phyloP scores from a whole-genome alignment of 2,329 filamentous ascomycete species.

The Aspergillus uvarum region DNA sequence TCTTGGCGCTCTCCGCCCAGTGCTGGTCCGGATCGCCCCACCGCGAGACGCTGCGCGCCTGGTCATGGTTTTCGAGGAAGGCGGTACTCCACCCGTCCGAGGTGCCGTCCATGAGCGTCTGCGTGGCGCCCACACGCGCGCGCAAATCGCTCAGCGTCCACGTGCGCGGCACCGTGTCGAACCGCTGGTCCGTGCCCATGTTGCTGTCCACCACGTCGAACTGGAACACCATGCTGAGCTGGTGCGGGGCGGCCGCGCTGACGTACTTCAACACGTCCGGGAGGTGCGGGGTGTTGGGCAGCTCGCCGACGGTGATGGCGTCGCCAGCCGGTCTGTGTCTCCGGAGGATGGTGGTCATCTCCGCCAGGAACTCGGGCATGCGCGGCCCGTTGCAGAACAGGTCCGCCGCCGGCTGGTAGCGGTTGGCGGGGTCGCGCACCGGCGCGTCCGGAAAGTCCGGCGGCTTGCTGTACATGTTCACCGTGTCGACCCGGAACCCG shows the following conservation, averaged over 20 bases:
- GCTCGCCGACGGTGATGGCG: conserved; percentile 61
- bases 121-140: conserved; percentile 55
- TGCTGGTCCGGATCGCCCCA: conserved; percentile 52
- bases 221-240: conserved; percentile 70
- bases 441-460: conserved; percentile 51
- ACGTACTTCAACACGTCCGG: conserved; percentile 56
- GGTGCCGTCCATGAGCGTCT: conserved; percentile 57
- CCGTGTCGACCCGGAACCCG: conserved; percentile 71
- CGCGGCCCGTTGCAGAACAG: conserved; percentile 59
- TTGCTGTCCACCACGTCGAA: conserved; percentile 67
- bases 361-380: conserved; percentile 57
- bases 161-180: conserved; percentile 47
- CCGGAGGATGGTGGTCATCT: conserved; percentile 52
- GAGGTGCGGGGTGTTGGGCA: conserved; percentile 57
- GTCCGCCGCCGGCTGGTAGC: conserved; percentile 61
- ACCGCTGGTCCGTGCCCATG: conserved; percentile 50
- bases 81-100: conserved; percentile 64
- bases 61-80: conserved; percentile 67
- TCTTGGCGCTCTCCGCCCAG: conserved; percentile 55
- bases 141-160: conserved; percentile 55
- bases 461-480: conserved; percentile 69
- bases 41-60: conserved; percentile 58
- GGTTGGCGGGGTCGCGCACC: conserved; percentile 43
- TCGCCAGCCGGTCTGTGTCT: conserved; percentile 46
- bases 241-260: conserved; percentile 52